Conservation (phyloP, 208 protist species). For the Acanthamoeba healyi region DNA sequence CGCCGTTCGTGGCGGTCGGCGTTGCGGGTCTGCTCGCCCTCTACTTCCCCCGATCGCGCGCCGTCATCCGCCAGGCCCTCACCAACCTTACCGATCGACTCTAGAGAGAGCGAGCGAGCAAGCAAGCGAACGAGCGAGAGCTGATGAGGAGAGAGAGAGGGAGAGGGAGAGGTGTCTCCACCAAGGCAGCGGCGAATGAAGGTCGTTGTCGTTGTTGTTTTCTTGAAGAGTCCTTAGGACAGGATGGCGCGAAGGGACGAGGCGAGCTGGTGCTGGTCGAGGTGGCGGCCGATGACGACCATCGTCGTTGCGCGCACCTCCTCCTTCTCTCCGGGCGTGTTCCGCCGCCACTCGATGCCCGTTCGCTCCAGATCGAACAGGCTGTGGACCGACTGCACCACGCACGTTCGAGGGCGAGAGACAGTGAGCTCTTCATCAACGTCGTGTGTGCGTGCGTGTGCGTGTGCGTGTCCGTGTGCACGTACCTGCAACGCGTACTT, state of each 20-base stretch:
- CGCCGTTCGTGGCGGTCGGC: neutral
- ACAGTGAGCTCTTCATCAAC: too few relatives aligned
- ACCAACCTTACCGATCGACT: neutral
- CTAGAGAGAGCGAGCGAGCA: too few relatives aligned
- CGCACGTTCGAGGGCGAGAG: too few relatives aligned
- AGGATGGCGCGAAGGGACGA: neutral
- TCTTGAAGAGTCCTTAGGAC: neutral
- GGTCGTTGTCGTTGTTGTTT: too few relatives aligned
- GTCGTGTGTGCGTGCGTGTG: too few relatives aligned
- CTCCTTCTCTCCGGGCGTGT: neutral
- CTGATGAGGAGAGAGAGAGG: too few relatives aligned
- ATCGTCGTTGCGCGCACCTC: constrained; percentile 10
- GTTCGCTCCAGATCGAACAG: constrained; percentile 57
- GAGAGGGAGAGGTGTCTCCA: too few relatives aligned
- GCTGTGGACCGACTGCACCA: constrained; percentile 43
- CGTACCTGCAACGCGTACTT: constrained; percentile 77
- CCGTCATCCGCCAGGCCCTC: constrained; percentile 30
- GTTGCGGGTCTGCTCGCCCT: constrained; percentile 2
- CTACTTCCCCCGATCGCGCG: constrained; percentile 58
- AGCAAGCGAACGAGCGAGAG: neutral
- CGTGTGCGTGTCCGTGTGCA: too few relatives aligned
- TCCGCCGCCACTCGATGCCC: neutral
- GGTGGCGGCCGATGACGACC: constrained; percentile 66
- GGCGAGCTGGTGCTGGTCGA: constrained; percentile 24
- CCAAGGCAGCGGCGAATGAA: too few relatives aligned